These are phyloP conservation scores for Penicillium sp. DNA, from an alignment of 2,329 filamentous ascomycete species.

Conservation along the genomic window DNA sequence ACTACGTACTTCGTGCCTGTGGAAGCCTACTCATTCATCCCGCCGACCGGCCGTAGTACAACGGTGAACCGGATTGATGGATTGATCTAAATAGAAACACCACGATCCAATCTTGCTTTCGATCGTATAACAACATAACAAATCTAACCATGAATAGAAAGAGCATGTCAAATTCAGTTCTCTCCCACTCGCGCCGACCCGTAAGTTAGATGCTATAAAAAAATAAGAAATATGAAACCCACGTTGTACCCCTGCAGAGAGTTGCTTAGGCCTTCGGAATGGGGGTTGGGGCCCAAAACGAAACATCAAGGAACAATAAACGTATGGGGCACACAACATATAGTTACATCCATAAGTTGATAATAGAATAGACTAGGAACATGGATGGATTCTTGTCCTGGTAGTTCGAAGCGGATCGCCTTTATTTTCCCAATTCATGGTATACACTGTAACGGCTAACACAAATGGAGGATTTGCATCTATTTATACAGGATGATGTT, in stretches of 20 bases:
- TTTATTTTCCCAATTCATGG: constrained; percentile 10
- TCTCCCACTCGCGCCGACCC: constrained; percentile 4
- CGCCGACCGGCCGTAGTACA: constrained; percentile 1
- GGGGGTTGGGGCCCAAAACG: not conserved
- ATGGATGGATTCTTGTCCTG: not conserved
- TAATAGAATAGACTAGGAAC: not conserved
- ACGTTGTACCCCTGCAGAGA: constrained; percentile 27
- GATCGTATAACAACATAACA: not conserved
- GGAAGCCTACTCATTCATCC: not conserved
- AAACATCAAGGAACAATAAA: not conserved
- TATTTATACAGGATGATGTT: too few relatives aligned
- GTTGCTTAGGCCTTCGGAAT: not conserved
- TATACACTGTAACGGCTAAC: constrained; percentile 7
- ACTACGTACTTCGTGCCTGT: not conserved
- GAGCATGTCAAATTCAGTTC: not conserved
- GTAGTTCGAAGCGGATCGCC: not conserved
- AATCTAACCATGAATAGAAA: not conserved
- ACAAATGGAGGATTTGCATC: not conserved
- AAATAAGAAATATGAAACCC: constrained; percentile 28
- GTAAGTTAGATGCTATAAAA: constrained; percentile 12
- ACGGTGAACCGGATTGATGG: not conserved
- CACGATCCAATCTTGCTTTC: not conserved
- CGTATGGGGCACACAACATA: not conserved
- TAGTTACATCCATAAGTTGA: too few relatives aligned
- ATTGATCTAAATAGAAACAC: not conserved